Evolutionary conservation across 805 yeast species (phyloP), one percentile per base, ranked within the genome.

Genomic region (Candida xiaguanensis): DNA sequence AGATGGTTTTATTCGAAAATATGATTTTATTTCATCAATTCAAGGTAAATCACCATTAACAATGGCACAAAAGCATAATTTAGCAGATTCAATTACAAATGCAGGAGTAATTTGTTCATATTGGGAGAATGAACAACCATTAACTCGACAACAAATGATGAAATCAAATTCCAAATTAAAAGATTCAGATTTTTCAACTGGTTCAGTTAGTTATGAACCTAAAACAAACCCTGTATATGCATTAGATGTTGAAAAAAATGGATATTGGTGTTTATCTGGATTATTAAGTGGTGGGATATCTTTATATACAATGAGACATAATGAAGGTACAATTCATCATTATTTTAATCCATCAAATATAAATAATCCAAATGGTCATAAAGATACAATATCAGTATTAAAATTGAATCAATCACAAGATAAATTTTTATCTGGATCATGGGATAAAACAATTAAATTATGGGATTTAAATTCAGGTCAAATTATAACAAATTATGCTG

Each of bases 121-220:
- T 64, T 93, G 97, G 96, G 98, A 91, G 55, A 93, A 93, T 59
- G 98, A 93, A 63, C 86, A 89, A 52, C 97, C 98, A 0, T 66
- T 78, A 41, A 61, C 70, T 23, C 67, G 66, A 45, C 54, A 71
- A 42, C 68, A 69, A 43, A 53, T 50, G 33, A 55, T 46, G 59
- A 40, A 45, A 19, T 14, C 39, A 6, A 65, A 67, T 47, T 67
- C 72, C 5, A 67, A 66, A 41, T 41, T 67, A 31, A 64, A 64
- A 35, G 51, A 45, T 5, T 52, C 57, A 36, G 70, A 67, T 45
- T 67, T 67, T 38, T 40, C 50, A 15, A 45, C 61, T 4, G 74
- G 72, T 7, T 47, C 65, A 6, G 67, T 58, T 4, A 58, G 61
- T 24, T 75, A 70, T 52, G 80, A 75, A 42, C 89, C 90, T 4